A percentile compares a stretch with the other conserved stretches of the same genome.
Conservation (phyloP, 805 yeast species). For the Yamadazyma sp. region DNA sequence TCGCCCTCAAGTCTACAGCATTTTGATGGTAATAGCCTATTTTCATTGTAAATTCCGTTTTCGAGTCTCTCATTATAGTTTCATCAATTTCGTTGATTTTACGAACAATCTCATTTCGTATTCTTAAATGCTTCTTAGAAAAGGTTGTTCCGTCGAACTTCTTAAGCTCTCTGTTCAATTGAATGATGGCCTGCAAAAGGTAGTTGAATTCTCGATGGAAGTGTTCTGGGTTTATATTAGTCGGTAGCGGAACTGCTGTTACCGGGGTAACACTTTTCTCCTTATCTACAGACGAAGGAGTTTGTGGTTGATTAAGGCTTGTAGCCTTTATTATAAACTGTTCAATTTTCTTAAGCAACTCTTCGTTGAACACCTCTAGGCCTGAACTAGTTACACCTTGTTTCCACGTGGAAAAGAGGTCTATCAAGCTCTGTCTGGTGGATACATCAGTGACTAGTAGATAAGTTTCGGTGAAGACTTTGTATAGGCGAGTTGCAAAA, state of each 20-base stretch:
- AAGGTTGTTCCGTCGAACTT: constrained; percentile 16
- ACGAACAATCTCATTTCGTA: constrained; percentile 29
- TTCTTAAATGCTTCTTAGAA: constrained; percentile 16
- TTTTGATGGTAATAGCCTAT: constrained; percentile 23
- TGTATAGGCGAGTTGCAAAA: constrained; percentile 34
- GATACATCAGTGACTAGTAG: constrained; percentile 38
- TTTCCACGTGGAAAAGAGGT: constrained; percentile 43
- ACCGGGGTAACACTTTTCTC: constrained; percentile 2
- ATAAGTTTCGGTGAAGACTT: constrained; percentile 39
- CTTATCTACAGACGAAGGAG: constrained; percentile 2
- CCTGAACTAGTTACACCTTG: constrained; percentile 35
- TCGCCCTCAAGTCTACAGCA: constrained; percentile 20
- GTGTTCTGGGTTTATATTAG: constrained; percentile 28
- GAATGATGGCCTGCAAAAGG: constrained; percentile 35
- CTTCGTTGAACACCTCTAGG: constrained; percentile 31
- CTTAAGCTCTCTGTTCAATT: constrained; percentile 27
- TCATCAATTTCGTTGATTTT: constrained; percentile 36
- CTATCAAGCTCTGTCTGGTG: constrained; percentile 40
- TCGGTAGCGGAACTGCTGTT: constrained; percentile 8
- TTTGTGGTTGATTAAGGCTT: constrained; percentile 12
- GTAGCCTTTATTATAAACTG: constrained; percentile 41
- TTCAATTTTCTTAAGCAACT: constrained; percentile 32
- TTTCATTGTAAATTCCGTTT: constrained; percentile 24
- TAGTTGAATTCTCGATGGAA: constrained; percentile 37
- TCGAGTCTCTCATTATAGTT: constrained; percentile 23